Percentiles rank a stretch among this genome's conserved stretches.
These are phyloP conservation scores for Lumnitzera racemosa DNA, from an alignment of 345 rosid species.

Conservation along the genomic window DNA sequence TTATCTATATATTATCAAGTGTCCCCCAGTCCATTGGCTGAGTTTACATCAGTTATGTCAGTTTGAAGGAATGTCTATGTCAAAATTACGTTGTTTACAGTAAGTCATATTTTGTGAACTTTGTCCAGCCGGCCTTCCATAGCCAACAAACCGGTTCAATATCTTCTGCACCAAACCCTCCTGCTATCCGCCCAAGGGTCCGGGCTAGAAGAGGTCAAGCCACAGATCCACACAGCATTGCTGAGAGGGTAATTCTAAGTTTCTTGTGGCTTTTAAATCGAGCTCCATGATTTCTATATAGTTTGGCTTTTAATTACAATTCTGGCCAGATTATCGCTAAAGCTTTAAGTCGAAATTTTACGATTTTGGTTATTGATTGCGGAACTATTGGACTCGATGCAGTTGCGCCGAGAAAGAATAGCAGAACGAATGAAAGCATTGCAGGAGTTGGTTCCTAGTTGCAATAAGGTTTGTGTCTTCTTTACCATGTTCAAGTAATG, in stretches of 20 bases:
- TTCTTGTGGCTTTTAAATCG: neutral
- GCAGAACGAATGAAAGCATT: constrained; percentile 68
- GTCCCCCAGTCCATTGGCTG: no score
- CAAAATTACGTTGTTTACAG: neutral
- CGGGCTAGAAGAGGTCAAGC: constrained; percentile 66
- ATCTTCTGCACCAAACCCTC: constrained; percentile 32
- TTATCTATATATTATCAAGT: no score
- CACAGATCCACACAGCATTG: constrained; percentile 62
- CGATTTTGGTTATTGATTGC: neutral
- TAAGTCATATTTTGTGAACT: neutral
- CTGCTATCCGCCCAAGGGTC: constrained; percentile 45
- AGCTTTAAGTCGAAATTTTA: neutral
- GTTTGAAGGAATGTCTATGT: no score
- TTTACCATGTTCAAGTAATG: neutral
- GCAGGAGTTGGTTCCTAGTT: constrained; percentile 71
- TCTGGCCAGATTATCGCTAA: no score
- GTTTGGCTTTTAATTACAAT: no score
- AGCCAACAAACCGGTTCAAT: constrained; percentile 32
- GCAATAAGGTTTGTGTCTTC: constrained; percentile 46
- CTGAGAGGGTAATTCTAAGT: constrained; percentile 45
- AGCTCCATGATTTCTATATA: neutral
- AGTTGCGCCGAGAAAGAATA: constrained; percentile 73
- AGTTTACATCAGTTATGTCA: no score
- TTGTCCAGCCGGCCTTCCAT: constrained; percentile 31
- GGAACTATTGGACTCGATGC: constrained; percentile 9